These are phyloP conservation scores for Suzukiozyma palmioleophila DNA, from an alignment of 1,139 yeast genomes.

Conservation along the genomic window DNA sequence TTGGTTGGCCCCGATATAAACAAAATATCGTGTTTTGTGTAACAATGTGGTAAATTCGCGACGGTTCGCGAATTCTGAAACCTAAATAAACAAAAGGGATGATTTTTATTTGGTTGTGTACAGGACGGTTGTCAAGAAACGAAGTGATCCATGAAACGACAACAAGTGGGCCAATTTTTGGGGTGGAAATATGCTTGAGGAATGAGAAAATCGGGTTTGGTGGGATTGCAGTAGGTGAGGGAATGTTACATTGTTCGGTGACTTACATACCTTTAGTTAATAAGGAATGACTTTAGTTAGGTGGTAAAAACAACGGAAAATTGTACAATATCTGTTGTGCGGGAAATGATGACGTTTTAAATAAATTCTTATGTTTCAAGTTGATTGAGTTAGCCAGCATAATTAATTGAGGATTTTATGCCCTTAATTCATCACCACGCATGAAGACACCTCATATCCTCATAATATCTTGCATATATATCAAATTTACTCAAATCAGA, in stretches of 20 bases:
- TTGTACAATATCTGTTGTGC: background rate
- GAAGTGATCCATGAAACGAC: background rate
- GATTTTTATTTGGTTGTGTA: too few relatives aligned
- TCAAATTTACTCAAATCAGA: background rate
- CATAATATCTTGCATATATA: background rate
- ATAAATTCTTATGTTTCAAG: background rate
- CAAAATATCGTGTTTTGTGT: conserved; percentile 1
- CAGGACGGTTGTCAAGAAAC: background rate
- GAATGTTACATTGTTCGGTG: background rate
- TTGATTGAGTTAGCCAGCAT: background rate
- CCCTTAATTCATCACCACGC: too few relatives aligned
- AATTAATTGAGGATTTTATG: background rate
- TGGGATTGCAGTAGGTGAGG: too few relatives aligned
- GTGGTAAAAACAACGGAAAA: background rate
- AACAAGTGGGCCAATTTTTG: background rate
- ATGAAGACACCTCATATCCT: too few relatives aligned
- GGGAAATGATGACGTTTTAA: conserved; percentile 2
- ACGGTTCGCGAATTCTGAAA: background rate
- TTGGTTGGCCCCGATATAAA: too few relatives aligned
- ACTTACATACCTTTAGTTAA: conserved; percentile 4
- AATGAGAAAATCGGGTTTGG: too few relatives aligned
- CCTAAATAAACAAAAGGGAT: too few relatives aligned
- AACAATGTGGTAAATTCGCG: background rate
- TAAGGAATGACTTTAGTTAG: conserved; percentile 3
- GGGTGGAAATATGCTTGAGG: background rate